Evolutionary conservation across 2,329 filamentous ascomycete species (phyloP).

Genomic region (Exophiala sp.): DNA sequence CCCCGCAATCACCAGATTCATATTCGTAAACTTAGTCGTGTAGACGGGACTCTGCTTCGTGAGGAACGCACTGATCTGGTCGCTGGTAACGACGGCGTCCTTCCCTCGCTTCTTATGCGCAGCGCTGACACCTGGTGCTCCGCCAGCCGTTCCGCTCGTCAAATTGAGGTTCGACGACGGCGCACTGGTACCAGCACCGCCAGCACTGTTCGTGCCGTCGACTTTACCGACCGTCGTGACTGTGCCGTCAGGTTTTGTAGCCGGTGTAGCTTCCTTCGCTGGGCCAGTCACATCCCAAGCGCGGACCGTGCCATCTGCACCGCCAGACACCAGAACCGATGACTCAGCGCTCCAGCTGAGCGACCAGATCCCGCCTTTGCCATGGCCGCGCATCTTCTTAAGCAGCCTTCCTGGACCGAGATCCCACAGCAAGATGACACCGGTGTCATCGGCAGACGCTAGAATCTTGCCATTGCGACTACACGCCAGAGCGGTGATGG

Average conservation of each 20-base stretch:
- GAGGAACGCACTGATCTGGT: constrained; percentile 90
- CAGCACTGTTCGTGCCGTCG: neutral
- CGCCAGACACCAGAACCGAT: constrained; percentile 82
- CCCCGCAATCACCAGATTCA: constrained; percentile 88
- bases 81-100: constrained; percentile 82
- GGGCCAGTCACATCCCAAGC: constrained; percentile 86
- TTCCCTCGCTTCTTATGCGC: constrained; percentile 69
- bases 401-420: constrained; percentile 78
- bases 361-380: constrained; percentile 88
- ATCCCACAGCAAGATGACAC: constrained; percentile 93
- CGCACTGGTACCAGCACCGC: constrained; percentile 3
- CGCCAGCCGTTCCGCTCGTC: constrained; percentile 45
- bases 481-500: constrained; percentile 79
- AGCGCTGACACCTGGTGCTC: constrained; percentile 37
- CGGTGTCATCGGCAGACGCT: constrained; percentile 84
- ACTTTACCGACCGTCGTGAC: neutral
- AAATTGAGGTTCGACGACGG: constrained; percentile 10
- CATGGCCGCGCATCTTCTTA: constrained; percentile 92
- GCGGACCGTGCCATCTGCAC: constrained; percentile 86
- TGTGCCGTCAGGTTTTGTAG: constrained; percentile 43
- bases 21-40: constrained; percentile 87
- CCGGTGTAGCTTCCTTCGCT: constrained; percentile 53
- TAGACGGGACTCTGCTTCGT: constrained; percentile 96
- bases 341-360: constrained; percentile 92
- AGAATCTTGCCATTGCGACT: constrained; percentile 83